Conservation (phyloP, 257 asterid species). For the Gentiana straminea region DNA sequence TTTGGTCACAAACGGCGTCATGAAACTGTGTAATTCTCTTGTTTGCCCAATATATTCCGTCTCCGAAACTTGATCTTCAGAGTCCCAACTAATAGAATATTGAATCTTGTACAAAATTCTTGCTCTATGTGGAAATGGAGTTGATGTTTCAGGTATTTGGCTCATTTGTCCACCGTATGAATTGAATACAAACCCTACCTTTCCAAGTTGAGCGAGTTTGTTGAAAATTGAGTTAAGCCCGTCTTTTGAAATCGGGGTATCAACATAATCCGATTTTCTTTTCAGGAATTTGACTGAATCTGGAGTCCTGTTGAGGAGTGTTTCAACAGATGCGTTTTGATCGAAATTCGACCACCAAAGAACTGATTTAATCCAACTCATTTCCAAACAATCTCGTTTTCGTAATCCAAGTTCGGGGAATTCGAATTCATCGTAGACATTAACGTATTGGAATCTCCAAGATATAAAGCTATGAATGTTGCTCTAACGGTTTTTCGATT, state of each 20-base stretch:
- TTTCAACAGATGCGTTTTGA: background rate
- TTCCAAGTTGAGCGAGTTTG: conserved; percentile 6
- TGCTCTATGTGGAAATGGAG: conserved; percentile 30
- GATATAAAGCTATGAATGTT: conserved; percentile 8
- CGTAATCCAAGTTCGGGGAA: conserved; percentile 14
- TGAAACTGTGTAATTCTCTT: conserved; percentile 11
- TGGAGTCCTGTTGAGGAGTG: conserved; percentile 1
- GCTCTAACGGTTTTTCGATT: conserved; percentile 2
- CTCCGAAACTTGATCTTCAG: conserved; percentile 6
- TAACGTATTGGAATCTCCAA: conserved; percentile 14
- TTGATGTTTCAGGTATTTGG: conserved; percentile 10
- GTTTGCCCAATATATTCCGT: conserved; percentile 1
- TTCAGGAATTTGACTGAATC: conserved; percentile 7
- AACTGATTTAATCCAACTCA: conserved; percentile 15
- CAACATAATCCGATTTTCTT: conserved; percentile 19
- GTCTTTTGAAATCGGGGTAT: conserved; percentile 3
- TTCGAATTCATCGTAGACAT: background rate
- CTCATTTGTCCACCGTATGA: conserved; percentile 30
- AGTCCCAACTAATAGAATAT: conserved; percentile 18
- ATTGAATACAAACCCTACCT: conserved; percentile 15
- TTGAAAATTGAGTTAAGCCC: conserved; percentile 4
- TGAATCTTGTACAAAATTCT: conserved; percentile 21
- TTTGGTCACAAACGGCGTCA: conserved; percentile 19
- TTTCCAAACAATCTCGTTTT: conserved; percentile 11
- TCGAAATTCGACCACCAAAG: conserved; percentile 17